A percentile compares a stretch with the other conserved stretches of the same genome.
These are phyloP conservation scores for Oryza brachyantha DNA, from an alignment of 176 grass and related monocot genomes.

Conservation along the genomic window DNA sequence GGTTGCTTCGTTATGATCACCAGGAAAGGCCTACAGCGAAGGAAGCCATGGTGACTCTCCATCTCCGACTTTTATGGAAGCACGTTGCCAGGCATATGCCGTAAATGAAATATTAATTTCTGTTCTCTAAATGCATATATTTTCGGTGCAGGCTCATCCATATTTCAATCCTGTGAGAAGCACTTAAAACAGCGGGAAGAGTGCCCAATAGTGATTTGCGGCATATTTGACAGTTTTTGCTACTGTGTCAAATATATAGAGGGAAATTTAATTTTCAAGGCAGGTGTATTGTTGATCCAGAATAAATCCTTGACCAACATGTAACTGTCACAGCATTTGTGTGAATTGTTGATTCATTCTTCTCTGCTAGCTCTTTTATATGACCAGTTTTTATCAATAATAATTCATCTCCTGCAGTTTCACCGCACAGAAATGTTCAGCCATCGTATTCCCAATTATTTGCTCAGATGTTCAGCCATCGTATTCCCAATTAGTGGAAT, in stretches of 20 bases:
- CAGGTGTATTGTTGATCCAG: not conserved
- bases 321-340: not conserved
- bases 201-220: slow-evolving; percentile 21
- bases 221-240: slow-evolving; percentile 7
- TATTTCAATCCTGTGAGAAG: slow-evolving; percentile 73
- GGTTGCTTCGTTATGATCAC: slow-evolving; percentile 78
- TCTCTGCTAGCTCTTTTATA: not conserved
- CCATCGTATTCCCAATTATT: not conserved
- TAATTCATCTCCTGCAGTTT: not conserved
- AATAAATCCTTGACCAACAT: not conserved
- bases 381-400: not conserved
- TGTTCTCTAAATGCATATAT: not conserved
- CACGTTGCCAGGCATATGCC: not conserved
- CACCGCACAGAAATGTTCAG: not conserved
- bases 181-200: slow-evolving; percentile 37
- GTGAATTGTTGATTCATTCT: slow-evolving; percentile 20
- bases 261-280: not conserved
- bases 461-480: not conserved
- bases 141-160: slow-evolving; percentile 61
- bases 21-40: slow-evolving; percentile 93
- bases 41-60: slow-evolving; percentile 67
- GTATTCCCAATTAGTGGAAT: not conserved
- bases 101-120: not conserved
- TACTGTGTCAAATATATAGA: slow-evolving; percentile 11
- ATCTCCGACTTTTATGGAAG: not conserved